A percentile compares a stretch with the other conserved stretches of the same genome.
phyloP scores from a whole-genome alignment of 176 grass and related monocot genomes.

The Oryza meyeriana region DNA sequence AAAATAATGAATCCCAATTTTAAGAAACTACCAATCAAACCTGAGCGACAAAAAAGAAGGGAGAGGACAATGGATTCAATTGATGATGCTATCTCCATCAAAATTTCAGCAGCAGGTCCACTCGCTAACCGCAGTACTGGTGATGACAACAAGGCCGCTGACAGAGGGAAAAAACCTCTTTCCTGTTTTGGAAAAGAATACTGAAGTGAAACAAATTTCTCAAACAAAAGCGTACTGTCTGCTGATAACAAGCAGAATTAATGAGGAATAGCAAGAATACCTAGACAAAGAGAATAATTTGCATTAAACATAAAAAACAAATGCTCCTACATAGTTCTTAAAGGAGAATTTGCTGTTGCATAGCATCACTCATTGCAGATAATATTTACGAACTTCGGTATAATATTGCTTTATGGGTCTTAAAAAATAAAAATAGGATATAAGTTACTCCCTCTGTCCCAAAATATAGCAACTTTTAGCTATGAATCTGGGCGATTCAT shows the following conservation, averaged over 20 bases:
- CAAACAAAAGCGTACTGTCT: constrained; percentile 1
- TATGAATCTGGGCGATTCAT: too few relatives aligned
- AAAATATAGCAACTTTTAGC: too few relatives aligned
- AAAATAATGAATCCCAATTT: constrained; percentile 23
- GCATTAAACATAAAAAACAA: neutral
- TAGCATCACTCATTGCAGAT: neutral
- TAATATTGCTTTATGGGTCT: neutral
- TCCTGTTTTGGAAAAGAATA: constrained; percentile 60
- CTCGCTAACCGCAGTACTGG: constrained; percentile 50
- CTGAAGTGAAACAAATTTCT: constrained; percentile 23
- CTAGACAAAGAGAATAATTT: neutral
- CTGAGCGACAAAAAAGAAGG: constrained; percentile 92
- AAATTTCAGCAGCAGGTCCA: constrained; percentile 51
- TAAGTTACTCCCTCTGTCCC: too few relatives aligned
- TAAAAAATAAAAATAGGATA: neutral
- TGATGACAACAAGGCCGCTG: constrained; percentile 80
- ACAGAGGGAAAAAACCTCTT: constrained; percentile 77
- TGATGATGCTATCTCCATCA: constrained; percentile 76
- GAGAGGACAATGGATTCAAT: constrained; percentile 77
- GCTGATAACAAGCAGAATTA: constrained; percentile 1
- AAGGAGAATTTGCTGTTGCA: neutral
- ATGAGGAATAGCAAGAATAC: neutral
- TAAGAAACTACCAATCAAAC: constrained; percentile 31
- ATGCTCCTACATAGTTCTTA: neutral
- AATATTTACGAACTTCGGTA: neutral